Base-by-base conservation (phyloP, 106 monocot genomes). In the Hemerocallis citrina region DNA sequence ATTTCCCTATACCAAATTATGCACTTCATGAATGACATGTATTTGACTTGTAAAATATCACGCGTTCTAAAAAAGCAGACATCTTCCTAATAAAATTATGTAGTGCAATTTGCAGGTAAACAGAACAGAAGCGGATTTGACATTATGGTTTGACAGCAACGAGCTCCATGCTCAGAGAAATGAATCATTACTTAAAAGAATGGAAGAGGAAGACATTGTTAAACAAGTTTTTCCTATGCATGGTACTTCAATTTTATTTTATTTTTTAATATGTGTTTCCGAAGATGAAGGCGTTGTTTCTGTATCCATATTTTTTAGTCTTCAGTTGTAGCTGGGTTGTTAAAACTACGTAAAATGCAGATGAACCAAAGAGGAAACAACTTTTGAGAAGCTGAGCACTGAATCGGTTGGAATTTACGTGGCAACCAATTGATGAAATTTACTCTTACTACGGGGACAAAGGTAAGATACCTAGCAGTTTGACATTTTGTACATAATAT, bases 381-480 rank as follows among this genome's bases (percentile, higher is more conserved):
- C 79, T 82, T 8, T 34, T 79, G 66, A 68, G 55, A 71, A 79
- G 59, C 34, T 90, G 85, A 85, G 89, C 89, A 31, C 73, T 90
- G 54, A 85, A 90, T 31, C 85, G 75, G 85, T 46, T 76, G 64
- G 89, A 81, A 48, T 79, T 90, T 35, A 90, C 89, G 27, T 81
- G 70, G 71, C 89, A 90, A 31, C 89, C 89, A 52, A 74, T 90
- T 55, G 89, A 90, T 65, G 89, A 90, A 72, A 81, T 90, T 48
- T 85, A 90, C 51, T 73, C 74, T 38, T 90, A 89, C 41, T 89
- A 73, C 74, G 89, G n/a, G 81, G 50, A 78, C 78, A 37, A 89
- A 89, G 78, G 89, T 89, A 37, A 16, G 32, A 45, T n/a, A 29
- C 3, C 13, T 6, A 6, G 37, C 27, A 2, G 7, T 14, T 21